A percentile compares a stretch with the other conserved stretches of the same genome.
phyloP scores from a whole-genome alignment of 2,329 filamentous ascomycete genomes.

The Hymenoscyphus infarciens region DNA sequence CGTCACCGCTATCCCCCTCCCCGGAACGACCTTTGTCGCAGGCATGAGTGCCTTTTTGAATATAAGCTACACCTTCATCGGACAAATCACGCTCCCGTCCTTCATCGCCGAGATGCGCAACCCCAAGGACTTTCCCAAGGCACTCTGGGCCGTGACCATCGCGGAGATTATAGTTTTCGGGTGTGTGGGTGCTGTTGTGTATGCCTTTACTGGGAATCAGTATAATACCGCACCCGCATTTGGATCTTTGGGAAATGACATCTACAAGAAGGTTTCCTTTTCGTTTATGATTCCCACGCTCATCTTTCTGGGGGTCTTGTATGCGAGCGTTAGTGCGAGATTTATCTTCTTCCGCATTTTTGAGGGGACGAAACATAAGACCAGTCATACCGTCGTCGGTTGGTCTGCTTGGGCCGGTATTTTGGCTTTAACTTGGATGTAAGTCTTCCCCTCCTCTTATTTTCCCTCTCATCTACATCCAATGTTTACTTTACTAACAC shows the following conservation, averaged over 20 bases:
- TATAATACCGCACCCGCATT: slow-evolving; percentile 89
- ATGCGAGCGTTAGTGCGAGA: slow-evolving; percentile 83
- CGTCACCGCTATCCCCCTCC: slow-evolving; percentile 63
- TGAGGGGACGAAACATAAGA: slow-evolving; percentile 73
- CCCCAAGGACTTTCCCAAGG: slow-evolving; percentile 83
- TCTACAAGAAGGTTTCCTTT: slow-evolving; percentile 85
- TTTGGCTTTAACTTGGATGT: slow-evolving; percentile 68
- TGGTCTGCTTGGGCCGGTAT: slow-evolving; percentile 79
- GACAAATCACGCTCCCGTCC: slow-evolving; percentile 87
- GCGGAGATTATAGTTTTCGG: slow-evolving; percentile 84
- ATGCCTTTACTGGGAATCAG: slow-evolving; percentile 83
- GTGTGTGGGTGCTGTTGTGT: slow-evolving; percentile 75
- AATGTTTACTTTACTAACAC: background rate
- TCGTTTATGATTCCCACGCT: slow-evolving; percentile 95
- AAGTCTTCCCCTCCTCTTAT: background rate
- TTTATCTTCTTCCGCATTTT: slow-evolving; percentile 93
- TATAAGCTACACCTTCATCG: slow-evolving; percentile 94
- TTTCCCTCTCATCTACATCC: background rate
- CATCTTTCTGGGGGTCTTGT: slow-evolving; percentile 86
- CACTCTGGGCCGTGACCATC: slow-evolving; percentile 85
- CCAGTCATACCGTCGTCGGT: slow-evolving; percentile 73
- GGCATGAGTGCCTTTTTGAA: slow-evolving; percentile 90
- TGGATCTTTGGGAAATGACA: slow-evolving; percentile 68
- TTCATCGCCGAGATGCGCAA: slow-evolving; percentile 94
- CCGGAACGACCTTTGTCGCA: slow-evolving; percentile 72